Conservation (phyloP, 1,139 yeast genomes). For the Nadsonia starkeyi-henricii region DNA sequence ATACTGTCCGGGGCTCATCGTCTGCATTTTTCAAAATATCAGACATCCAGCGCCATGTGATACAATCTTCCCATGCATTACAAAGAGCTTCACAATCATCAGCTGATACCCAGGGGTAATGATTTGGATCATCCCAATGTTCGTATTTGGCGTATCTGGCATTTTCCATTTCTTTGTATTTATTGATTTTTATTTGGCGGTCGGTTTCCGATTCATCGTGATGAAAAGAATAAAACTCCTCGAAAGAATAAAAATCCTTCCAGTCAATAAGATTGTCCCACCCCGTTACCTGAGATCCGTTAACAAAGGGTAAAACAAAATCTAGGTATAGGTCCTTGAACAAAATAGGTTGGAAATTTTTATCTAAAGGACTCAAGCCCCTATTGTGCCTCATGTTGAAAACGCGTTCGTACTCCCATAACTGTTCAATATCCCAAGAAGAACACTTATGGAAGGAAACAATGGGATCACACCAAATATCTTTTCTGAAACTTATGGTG, state of each 20-base stretch:
- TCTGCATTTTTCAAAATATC: not conserved
- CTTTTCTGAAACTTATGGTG: slow-evolving; percentile 8
- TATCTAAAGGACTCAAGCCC: not conserved
- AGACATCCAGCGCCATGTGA: not conserved
- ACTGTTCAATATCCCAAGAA: slow-evolving; percentile 21
- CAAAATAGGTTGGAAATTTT: slow-evolving; percentile 10
- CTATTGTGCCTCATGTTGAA: slow-evolving; percentile 13
- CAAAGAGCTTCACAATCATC: not conserved
- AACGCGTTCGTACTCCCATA: slow-evolving; percentile 25
- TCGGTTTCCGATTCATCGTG: no score
- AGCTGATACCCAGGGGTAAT: not conserved
- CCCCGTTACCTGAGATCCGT: slow-evolving; percentile 11
- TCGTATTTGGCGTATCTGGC: no score
- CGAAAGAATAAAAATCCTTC: no score
- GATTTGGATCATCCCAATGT: no score
- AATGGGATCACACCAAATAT: slow-evolving; percentile 24
- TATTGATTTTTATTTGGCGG: no score
- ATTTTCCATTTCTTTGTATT: no score
- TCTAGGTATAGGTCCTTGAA: slow-evolving; percentile 23
- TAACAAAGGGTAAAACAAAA: slow-evolving; percentile 21
- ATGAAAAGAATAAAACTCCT: no score
- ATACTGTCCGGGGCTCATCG: not conserved
- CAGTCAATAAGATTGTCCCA: slow-evolving; percentile 17
- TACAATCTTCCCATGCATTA: not conserved
- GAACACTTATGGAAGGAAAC: slow-evolving; percentile 23